Conservation (phyloP, 805 yeast species). For the Kodamaea nitidulidarum region DNA sequence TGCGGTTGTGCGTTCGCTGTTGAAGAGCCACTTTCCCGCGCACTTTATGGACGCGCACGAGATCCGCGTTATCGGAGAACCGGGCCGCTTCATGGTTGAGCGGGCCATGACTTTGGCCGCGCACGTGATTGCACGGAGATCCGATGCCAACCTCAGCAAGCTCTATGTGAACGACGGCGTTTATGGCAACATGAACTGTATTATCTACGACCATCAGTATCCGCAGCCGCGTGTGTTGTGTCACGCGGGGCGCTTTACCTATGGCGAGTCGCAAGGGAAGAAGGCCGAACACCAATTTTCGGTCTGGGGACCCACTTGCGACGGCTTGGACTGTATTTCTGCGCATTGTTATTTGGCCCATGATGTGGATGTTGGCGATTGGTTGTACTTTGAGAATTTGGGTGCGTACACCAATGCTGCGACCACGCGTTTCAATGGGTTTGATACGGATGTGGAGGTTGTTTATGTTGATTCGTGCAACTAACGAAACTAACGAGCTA, state of each 20-base stretch:
- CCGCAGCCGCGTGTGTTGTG: slow-evolving; percentile 68
- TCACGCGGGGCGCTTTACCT: slow-evolving; percentile 46
- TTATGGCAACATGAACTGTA: slow-evolving; percentile 92
- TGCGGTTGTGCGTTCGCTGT: slow-evolving; percentile 48
- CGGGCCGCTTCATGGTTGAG: slow-evolving; percentile 88
- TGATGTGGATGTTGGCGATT: slow-evolving; percentile 78
- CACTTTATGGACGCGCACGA: slow-evolving; percentile 20
- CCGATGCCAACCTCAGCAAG: slow-evolving; percentile 8
- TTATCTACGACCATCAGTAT: slow-evolving; percentile 84
- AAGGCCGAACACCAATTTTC: slow-evolving; percentile 42
- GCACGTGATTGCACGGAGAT: slow-evolving; percentile 83
- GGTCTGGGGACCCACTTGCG: slow-evolving; percentile 99
- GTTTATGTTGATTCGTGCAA: slow-evolving; percentile 53
- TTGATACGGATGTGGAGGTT: slow-evolving; percentile 56
- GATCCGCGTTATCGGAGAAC: slow-evolving; percentile 74
- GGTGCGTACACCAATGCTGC: slow-evolving; percentile 96
- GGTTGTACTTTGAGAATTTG: slow-evolving; percentile 77
- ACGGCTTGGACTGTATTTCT: slow-evolving; percentile 84
- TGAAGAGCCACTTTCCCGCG: slow-evolving; percentile 58
- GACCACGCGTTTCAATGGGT: slow-evolving; percentile 90
- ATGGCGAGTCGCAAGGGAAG: slow-evolving; percentile 15
- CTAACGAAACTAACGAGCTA: too few relatives aligned
- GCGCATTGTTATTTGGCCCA: slow-evolving; percentile 48
- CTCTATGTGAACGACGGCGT: slow-evolving; percentile 91
- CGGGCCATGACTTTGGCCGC: slow-evolving; percentile 81